phyloP scores from a whole-genome alignment of 2,329 filamentous ascomycete species.

The Penicillium paneum region DNA sequence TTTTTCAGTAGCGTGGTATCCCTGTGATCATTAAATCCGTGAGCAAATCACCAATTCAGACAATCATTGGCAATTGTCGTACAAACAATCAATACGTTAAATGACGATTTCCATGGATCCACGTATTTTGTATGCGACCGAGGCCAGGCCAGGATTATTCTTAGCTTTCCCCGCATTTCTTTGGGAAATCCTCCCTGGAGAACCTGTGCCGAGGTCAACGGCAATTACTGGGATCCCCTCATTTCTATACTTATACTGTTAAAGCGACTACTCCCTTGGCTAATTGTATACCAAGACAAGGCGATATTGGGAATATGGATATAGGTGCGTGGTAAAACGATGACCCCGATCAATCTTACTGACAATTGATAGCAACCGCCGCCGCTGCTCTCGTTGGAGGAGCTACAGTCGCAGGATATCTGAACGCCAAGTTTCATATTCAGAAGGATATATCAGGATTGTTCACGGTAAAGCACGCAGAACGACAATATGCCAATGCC shows the following conservation, averaged over 20 bases:
- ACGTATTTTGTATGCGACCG: not conserved
- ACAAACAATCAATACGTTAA: too few relatives aligned
- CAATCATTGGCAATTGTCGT: too few relatives aligned
- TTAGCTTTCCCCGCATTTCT: not conserved
- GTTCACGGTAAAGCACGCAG: conserved; percentile 41
- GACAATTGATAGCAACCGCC: conserved; percentile 18
- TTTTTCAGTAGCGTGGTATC: too few relatives aligned
- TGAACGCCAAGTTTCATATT: conserved; percentile 66
- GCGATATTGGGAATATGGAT: conserved; percentile 8
- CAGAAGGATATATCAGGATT: conserved; percentile 57
- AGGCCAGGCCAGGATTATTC: not conserved
- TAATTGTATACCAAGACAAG: not conserved
- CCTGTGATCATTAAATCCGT: too few relatives aligned
- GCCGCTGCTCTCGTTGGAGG: conserved; percentile 28
- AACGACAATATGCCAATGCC: conserved; percentile 49
- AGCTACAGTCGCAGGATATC: conserved; percentile 32
- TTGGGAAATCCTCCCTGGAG: not conserved
- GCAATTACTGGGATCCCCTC: not conserved
- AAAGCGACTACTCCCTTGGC: not conserved
- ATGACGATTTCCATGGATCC: too few relatives aligned
- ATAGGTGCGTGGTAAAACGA: conserved; percentile 1
- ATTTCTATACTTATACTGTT: not conserved
- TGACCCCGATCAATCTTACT: not conserved
- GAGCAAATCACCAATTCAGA: too few relatives aligned
- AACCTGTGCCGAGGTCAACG: not conserved